Conservation (phyloP, 306 rosid species). For the Vachellia pachyceras region DNA sequence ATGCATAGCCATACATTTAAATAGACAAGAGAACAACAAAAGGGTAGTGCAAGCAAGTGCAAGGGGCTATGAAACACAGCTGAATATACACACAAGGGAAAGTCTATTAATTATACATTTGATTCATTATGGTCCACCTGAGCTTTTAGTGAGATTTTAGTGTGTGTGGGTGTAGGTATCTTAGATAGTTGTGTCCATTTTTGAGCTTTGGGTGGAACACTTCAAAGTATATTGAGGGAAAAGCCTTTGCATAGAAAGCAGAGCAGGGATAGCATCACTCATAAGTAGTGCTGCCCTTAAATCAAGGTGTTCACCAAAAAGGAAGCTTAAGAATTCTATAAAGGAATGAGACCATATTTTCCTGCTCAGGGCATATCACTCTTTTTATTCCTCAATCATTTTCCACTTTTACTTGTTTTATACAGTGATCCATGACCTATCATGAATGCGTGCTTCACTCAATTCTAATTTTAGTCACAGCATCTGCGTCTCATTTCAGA, state of each 20-base stretch:
- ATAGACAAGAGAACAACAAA: background rate
- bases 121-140: conserved; percentile 23
- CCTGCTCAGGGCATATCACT: conserved; percentile 59
- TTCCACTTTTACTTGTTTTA: conserved; percentile 64
- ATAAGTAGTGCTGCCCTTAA: conserved; percentile 26
- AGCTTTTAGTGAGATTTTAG: background rate
- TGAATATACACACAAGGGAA: background rate
- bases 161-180: conserved; percentile 11
- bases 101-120: background rate
- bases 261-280: conserved; percentile 55
- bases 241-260: conserved; percentile 65
- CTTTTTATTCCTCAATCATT: conserved; percentile 75
- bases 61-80: conserved; percentile 3
- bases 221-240: conserved; percentile 27
- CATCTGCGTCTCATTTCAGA: conserved; percentile 34
- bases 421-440: conserved; percentile 54
- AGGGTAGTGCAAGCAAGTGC: background rate
- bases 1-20: no score
- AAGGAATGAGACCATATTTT: conserved; percentile 53
- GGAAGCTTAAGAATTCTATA: conserved; percentile 34
- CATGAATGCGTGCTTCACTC: conserved; percentile 47
- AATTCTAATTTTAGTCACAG: conserved; percentile 39
- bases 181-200: conserved; percentile 45
- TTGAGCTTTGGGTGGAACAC: conserved; percentile 13
- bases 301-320: conserved; percentile 52